Evolutionary conservation across 108 stramenopile species (phyloP).

Genomic region (Discostella stelligeroides): DNA sequence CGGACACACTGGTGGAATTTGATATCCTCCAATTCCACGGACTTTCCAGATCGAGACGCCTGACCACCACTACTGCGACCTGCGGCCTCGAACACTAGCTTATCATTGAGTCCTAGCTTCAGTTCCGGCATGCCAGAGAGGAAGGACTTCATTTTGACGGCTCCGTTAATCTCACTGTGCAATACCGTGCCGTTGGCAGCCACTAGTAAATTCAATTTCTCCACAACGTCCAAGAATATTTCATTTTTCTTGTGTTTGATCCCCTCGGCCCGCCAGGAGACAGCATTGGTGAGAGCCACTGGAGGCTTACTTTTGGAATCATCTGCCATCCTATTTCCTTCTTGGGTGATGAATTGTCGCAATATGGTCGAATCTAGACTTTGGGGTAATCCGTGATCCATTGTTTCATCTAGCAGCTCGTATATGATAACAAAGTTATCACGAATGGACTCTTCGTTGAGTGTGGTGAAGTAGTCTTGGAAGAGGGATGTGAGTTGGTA

Average conservation of each 20-base stretch:
- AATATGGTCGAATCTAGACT: slow-evolving; percentile 86
- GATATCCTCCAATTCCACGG: slow-evolving; percentile 98
- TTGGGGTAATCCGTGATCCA: slow-evolving; percentile 99
- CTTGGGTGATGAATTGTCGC: slow-evolving; percentile 93
- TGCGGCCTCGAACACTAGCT: slow-evolving; percentile 96
- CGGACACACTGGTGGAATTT: slow-evolving; percentile 99
- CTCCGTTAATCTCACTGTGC: slow-evolving; percentile 89
- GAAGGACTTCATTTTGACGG: slow-evolving; percentile 95
- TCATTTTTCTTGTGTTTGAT: slow-evolving; percentile 99
- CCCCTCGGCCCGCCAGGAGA: slow-evolving; percentile 98
- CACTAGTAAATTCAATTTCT: slow-evolving; percentile 97
- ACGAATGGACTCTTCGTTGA: slow-evolving; percentile 98
- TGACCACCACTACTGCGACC: slow-evolving; percentile 57
- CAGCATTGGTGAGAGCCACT: slow-evolving; percentile 97
- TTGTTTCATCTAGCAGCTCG: slow-evolving; percentile 98
- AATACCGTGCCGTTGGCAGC: slow-evolving; percentile 96
- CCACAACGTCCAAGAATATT: slow-evolving; percentile 99
- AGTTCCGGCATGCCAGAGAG: slow-evolving; percentile 98
- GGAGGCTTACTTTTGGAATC: slow-evolving; percentile 87
- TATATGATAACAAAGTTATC: slow-evolving; percentile 99
- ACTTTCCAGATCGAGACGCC: slow-evolving; percentile 68
- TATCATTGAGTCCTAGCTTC: slow-evolving; percentile 99
- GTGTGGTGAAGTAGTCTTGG: slow-evolving; percentile 97
- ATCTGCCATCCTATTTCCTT: slow-evolving; percentile 92
- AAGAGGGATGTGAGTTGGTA: slow-evolving; percentile 90